Evolutionary conservation across 495 filamentous ascomycete species (phyloP).

Genomic region (Margaritispora aquatica): DNA sequence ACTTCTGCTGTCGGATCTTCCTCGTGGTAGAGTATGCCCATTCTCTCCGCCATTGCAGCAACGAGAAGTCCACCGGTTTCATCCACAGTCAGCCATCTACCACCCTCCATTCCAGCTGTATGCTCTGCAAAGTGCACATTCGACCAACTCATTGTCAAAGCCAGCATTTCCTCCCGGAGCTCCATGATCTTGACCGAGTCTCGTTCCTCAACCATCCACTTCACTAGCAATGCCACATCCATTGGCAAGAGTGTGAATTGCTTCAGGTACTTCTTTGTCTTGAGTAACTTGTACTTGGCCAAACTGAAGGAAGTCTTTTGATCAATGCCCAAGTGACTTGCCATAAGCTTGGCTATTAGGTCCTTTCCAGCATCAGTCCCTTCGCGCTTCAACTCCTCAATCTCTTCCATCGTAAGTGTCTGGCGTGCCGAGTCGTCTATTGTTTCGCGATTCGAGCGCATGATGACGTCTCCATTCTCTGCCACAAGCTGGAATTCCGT

Average conservation of each 20-base stretch:
- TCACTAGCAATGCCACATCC: conserved; percentile 65
- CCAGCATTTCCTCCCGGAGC: conserved; percentile 78
- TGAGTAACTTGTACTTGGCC: conserved; percentile 91
- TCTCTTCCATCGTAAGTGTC: conserved; percentile 75
- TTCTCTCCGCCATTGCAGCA: conserved; percentile 83
- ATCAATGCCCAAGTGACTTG: conserved; percentile 77
- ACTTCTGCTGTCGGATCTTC: background rate
- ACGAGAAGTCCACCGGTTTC: conserved; percentile 84
- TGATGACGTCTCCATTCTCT: conserved; percentile 53
- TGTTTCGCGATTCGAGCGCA: conserved; percentile 72
- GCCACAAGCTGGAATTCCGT: conserved; percentile 43
- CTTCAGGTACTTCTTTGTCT: conserved; percentile 86
- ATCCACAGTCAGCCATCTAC: conserved; percentile 84
- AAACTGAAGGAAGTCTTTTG: conserved; percentile 92
- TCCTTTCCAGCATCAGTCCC: conserved; percentile 76
- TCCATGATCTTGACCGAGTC: conserved; percentile 81
- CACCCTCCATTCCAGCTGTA: conserved; percentile 29
- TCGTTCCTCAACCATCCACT: conserved; percentile 69
- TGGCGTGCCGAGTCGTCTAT: conserved; percentile 79
- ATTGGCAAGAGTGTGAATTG: conserved; percentile 79
- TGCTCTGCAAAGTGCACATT: conserved; percentile 42
- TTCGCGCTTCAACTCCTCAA: conserved; percentile 82
- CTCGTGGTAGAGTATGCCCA: conserved; percentile 63
- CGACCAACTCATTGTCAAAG: conserved; percentile 49
- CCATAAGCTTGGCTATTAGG: conserved; percentile 77